These are phyloP conservation scores for Tolypocladium tropicale DNA, from an alignment of 2,329 filamentous ascomycete species.

Conservation along the genomic window DNA sequence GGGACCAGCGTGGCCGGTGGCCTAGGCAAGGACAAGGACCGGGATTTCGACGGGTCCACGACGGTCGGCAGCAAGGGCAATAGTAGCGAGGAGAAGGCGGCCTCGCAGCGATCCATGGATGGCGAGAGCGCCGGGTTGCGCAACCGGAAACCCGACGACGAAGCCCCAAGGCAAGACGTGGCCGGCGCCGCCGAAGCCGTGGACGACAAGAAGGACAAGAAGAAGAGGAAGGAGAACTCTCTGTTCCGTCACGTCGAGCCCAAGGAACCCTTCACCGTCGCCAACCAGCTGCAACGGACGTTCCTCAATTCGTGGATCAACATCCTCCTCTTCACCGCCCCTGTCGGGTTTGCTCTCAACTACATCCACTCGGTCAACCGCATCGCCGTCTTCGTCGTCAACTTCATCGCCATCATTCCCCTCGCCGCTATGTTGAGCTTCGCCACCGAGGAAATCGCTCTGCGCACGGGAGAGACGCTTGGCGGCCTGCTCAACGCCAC, in stretches of 20 bases:
- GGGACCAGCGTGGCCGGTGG: conserved; percentile 10
- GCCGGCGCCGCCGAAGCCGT: conserved; percentile 9
- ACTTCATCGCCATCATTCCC: conserved; percentile 89
- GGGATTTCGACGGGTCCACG: conserved; percentile 11
- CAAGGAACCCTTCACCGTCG: conserved; percentile 45
- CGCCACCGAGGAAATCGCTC: conserved; percentile 81
- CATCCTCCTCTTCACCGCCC: conserved; percentile 65
- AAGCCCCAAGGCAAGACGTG: conserved; percentile 6
- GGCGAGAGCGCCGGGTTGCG: conserved; percentile 14
- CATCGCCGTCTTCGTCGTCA: conserved; percentile 70
- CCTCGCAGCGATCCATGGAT: conserved; percentile 10
- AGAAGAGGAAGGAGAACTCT: conserved; percentile 25
- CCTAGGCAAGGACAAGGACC: conserved; percentile 7
- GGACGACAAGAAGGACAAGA: conserved; percentile 16
- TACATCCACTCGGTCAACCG: conserved; percentile 46
- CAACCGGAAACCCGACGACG: conserved; percentile 20
- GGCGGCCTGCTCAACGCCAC: conserved; percentile 84
- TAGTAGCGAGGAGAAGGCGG: conserved; percentile 8
- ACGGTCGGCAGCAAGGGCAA: conserved; percentile 8
- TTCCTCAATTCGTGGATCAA: conserved; percentile 83
- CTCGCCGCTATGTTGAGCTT: conserved; percentile 79
- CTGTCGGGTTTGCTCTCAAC: conserved; percentile 67
- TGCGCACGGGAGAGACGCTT: conserved; percentile 72
- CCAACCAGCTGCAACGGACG: conserved; percentile 62
- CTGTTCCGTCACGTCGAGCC: conserved; percentile 37